Percentiles rank a stretch among this genome's conserved stretches.
Conservation (phyloP, 768 basidiomycete species). For the Mycena filopes region DNA sequence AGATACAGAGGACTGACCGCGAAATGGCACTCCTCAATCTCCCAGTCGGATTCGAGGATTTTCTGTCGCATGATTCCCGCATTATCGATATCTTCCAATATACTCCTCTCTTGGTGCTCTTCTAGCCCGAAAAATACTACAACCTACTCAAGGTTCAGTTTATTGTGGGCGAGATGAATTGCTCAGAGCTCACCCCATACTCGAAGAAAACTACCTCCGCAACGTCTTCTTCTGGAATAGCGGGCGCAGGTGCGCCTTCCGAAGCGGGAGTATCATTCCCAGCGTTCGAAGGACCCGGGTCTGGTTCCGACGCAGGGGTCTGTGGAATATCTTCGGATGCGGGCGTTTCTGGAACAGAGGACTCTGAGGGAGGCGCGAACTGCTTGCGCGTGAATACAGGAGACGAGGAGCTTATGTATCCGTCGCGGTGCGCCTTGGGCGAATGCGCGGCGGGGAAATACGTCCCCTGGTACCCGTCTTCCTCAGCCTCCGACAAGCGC, state of each 20-base stretch:
- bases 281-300: neutral
- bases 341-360: conserved; percentile 20
- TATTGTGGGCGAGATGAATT: neutral
- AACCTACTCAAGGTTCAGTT: conserved; percentile 41
- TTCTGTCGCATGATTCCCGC: conserved; percentile 76
- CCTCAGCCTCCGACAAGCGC: conserved; percentile 87
- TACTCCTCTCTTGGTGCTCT: conserved; percentile 81
- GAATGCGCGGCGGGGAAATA: conserved; percentile 68
- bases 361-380: conserved; percentile 11
- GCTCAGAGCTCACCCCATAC: conserved; percentile 68
- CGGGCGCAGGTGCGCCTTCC: conserved; percentile 27
- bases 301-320: conserved; percentile 27
- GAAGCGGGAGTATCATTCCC: conserved; percentile 10
- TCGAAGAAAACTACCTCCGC: conserved; percentile 85
- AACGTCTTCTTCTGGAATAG: conserved; percentile 57
- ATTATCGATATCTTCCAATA: conserved; percentile 84
- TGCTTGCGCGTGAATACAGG: conserved; percentile 48
- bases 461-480: conserved; percentile 87
- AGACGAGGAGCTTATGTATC: conserved; percentile 71
- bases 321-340: conserved; percentile 26
- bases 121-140: conserved; percentile 91
- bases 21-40: conserved; percentile 94
- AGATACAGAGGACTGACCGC: conserved; percentile 59
- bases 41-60: conserved; percentile 80
- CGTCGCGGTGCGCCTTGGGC: conserved; percentile 56